These are phyloP conservation scores for Protomyces lactucae-debilis DNA, from an alignment of 1,139 yeast species.

Conservation along the genomic window DNA sequence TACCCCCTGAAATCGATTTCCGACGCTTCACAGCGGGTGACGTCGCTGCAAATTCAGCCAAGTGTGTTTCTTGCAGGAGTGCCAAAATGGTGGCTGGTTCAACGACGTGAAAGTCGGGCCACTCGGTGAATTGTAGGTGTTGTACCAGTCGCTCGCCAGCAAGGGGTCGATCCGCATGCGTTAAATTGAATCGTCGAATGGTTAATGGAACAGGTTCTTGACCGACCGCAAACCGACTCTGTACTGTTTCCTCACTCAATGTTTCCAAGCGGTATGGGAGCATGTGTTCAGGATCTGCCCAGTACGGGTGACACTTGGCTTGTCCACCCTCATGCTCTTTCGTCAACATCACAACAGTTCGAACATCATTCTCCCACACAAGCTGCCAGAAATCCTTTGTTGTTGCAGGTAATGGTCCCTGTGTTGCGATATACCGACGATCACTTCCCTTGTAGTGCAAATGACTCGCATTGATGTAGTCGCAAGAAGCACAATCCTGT, in stretches of 20 bases:
- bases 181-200: conserved; percentile 32
- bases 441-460: conserved; percentile 40
- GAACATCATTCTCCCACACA: conserved; percentile 55
- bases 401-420: conserved; percentile 75
- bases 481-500: conserved; percentile 38
- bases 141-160: conserved; percentile 40
- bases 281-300: conserved; percentile 40
- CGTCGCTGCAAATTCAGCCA: conserved; percentile 30
- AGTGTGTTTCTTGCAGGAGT: conserved; percentile 44
- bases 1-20: not conserved
- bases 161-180: conserved; percentile 1
- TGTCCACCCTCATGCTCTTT: conserved; percentile 51
- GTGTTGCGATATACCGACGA: conserved; percentile 68
- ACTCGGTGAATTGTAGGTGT: conserved; percentile 65
- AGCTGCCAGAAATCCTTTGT: conserved; percentile 79
- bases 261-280: not conserved
- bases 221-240: not conserved
- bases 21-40: conserved; percentile 7
- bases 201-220: conserved; percentile 27
- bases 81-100: conserved; percentile 51
- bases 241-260: not conserved
- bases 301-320: conserved; percentile 54
- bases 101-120: conserved; percentile 83
- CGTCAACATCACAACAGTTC: conserved; percentile 66
- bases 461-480: conserved; percentile 63